Base-by-base conservation (phyloP, 2,329 filamentous ascomycete genomes). In the Cladosporium sp. region DNA sequence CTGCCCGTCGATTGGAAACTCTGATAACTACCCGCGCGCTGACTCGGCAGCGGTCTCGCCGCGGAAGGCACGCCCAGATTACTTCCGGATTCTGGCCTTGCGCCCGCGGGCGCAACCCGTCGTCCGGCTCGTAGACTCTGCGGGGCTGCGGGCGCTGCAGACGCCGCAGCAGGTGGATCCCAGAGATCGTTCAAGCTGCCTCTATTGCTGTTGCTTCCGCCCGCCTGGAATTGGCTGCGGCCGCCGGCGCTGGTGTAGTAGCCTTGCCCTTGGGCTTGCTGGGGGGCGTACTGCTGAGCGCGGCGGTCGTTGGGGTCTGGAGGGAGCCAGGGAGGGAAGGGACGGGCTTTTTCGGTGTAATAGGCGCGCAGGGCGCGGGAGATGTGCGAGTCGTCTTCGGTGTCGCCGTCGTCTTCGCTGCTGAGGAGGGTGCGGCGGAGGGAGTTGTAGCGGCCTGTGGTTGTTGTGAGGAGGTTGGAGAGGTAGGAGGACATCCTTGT, bases 321-420 rank as follows among this genome's bases (percentile, higher is more conserved):
- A 8, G 93, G 92, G 8, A 98, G 88, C 94, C 95, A 98, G 72
- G 84, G 80, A 0, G 95, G 95, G 69, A 93, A 91, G 1, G 88
- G 84, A 26, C 89, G 88, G 71, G 90, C 91, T 76, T 96, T 95
- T 78, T 98, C 93, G 61, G 84, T 87, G 84, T 99, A 98, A 85
- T 98, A 97, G 73, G 88, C 90, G 74, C 95, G 91, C 30, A 99
- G 87, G 41, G 96, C 93, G 74, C 95, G 92, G 80, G 92, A 96
- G 74, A 98, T 91, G 82, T 98, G 93, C 2, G 93, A 96, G 81
- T 96, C 92, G 81, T 98, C 93, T 80, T 96, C 82, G 63, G 82
- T 84, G 75, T 85, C 82, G 73, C 83, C 83, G 75, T 85, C 83
- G 65, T 79, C 79, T 75, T 84, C 83, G 76, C 79, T 79, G 41